Evolutionary conservation across 2,329 filamentous ascomycete species (phyloP).

Genomic region (Talaromyces sp.): DNA sequence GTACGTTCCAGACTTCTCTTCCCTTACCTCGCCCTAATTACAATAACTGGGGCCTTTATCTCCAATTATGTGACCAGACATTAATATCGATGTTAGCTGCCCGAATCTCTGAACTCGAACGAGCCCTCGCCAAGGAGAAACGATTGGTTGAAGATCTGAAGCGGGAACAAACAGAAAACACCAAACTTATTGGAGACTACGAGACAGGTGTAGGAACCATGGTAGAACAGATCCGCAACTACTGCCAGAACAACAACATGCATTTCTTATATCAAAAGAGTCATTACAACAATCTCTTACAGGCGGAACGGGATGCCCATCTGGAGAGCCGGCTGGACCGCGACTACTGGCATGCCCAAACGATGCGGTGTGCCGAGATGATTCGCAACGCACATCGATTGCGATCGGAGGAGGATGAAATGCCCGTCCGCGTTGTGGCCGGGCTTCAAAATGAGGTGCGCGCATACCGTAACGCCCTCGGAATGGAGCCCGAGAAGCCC

Average conservation of each 20-base stretch:
- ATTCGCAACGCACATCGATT: conserved; percentile 51
- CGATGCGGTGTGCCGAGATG: conserved; percentile 52
- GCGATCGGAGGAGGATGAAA: conserved; percentile 52
- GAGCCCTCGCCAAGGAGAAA: conserved; percentile 50
- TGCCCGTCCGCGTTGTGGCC: conserved; percentile 47
- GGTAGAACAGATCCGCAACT: conserved; percentile 55
- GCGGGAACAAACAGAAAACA: conserved; percentile 52
- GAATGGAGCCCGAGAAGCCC: conserved; percentile 51
- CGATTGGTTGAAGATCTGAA: conserved; percentile 46
- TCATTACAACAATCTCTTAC: conserved; percentile 54
- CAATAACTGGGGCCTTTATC: too few species aligned
- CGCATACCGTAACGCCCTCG: conserved; percentile 50
- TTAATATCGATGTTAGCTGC: conserved; percentile 35
- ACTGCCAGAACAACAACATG: conserved; percentile 53
- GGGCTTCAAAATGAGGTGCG: conserved; percentile 54
- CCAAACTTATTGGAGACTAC: conserved; percentile 52
- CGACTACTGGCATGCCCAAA: conserved; percentile 53
- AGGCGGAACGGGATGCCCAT: conserved; percentile 54
- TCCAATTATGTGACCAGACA: neutral
- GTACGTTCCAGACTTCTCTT: conserved; percentile 28
- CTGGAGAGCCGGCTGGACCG: conserved; percentile 52
- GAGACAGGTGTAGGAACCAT: conserved; percentile 51
- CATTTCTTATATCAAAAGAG: conserved; percentile 50
- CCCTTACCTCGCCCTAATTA: too few species aligned
- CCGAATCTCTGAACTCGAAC: conserved; percentile 53